Evolutionary conservation across 768 basidiomycete species (phyloP).

Genomic region (Termitomyces sp.): DNA sequence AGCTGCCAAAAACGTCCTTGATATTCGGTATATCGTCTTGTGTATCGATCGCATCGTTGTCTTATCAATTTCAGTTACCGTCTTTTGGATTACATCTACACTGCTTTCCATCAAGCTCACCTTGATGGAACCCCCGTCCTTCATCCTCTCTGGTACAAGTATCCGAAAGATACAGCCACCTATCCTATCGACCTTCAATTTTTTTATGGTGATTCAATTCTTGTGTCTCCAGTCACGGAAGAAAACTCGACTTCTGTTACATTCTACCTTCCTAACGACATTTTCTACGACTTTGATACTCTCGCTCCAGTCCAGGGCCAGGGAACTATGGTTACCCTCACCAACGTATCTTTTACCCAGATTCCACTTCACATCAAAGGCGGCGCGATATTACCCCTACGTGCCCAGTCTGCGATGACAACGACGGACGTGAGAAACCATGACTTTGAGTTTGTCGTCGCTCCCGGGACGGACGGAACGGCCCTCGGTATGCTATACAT

Average conservation of each 20-base stretch:
- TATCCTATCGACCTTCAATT: slow-evolving; percentile 62
- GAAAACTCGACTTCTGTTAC: slow-evolving; percentile 52
- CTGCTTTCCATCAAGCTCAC: slow-evolving; percentile 55
- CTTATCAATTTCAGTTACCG: slow-evolving; percentile 41
- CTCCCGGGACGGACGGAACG: slow-evolving; percentile 43
- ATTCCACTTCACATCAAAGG: slow-evolving; percentile 63
- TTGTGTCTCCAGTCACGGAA: slow-evolving; percentile 63
- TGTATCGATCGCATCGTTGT: not conserved
- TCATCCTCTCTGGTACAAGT: slow-evolving; percentile 62
- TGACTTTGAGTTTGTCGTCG: slow-evolving; percentile 60
- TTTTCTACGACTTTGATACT: slow-evolving; percentile 59
- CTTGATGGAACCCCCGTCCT: slow-evolving; percentile 58
- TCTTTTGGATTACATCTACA: slow-evolving; percentile 67
- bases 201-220: slow-evolving; percentile 61
- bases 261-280: slow-evolving; percentile 58
- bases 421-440: slow-evolving; percentile 46
- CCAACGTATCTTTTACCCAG: slow-evolving; percentile 43
- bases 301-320: slow-evolving; percentile 41
- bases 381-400: slow-evolving; percentile 53
- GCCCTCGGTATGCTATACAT: slow-evolving; percentile 53
- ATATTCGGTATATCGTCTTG: slow-evolving; percentile 45
- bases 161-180: slow-evolving; percentile 54
- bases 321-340: slow-evolving; percentile 38
- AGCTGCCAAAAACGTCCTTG: slow-evolving; percentile 54
- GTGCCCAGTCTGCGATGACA: slow-evolving; percentile 52